Evolutionary conservation across 345 rosid genomes (phyloP).

Genomic region (Eucalyptus sideroxylon): DNA sequence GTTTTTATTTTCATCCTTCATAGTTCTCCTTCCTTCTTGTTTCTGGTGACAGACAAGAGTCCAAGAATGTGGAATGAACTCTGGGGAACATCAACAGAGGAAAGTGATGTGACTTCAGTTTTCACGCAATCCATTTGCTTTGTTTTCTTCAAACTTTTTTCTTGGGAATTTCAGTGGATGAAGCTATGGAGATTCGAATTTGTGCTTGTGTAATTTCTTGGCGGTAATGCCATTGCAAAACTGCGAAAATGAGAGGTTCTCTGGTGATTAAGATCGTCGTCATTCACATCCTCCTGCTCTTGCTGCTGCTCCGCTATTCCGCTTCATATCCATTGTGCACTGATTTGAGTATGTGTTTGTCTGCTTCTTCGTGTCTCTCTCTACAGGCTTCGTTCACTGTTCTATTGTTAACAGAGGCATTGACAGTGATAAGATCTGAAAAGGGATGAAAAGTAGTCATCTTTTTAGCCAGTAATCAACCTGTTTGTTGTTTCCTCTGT

Average conservation of each 20-base stretch:
- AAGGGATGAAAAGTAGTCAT: neutral
- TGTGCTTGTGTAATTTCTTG: neutral
- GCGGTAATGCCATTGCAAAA: neutral
- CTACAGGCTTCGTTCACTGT: neutral
- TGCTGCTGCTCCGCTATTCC: neutral
- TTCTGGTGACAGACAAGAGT: neutral
- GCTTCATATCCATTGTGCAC: constrained; percentile 15
- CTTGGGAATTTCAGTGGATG: neutral
- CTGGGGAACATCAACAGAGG: neutral
- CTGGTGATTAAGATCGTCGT: neutral
- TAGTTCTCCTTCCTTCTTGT: neutral
- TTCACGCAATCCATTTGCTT: neutral
- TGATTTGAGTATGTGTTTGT: constrained; percentile 18
- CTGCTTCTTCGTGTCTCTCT: neutral
- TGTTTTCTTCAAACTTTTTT: neutral
- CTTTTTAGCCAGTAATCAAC: too few relatives aligned
- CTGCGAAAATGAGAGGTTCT: neutral
- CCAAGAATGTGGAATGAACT: neutral
- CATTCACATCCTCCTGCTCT: neutral
- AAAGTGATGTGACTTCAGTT: neutral
- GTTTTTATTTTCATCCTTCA: neutral
- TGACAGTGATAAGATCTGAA: neutral
- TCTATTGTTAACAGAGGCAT: neutral
- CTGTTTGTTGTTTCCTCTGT: neutral
- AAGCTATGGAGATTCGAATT: neutral